phyloP scores from a whole-genome alignment of 768 basidiomycete species.

The Phaeotremella fagi region DNA sequence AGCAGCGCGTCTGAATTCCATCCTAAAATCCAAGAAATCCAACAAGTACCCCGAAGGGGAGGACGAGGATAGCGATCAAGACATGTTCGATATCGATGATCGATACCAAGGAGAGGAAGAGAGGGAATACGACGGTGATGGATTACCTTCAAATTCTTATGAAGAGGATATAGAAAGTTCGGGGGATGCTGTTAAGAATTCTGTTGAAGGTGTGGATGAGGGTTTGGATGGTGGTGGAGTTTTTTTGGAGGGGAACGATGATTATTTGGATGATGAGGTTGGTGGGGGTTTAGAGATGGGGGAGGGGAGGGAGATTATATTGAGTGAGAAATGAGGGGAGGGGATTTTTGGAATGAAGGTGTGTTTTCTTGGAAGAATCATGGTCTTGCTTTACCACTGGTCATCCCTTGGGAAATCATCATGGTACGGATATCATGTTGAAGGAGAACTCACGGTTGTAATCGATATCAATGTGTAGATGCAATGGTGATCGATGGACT shows the following conservation, averaged over 20 bases:
- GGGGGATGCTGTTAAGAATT: conserved; percentile 21
- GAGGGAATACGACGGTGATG: conserved; percentile 16
- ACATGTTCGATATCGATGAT: conserved; percentile 17
- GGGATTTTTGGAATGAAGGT: too few species aligned
- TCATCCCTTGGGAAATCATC: too few species aligned
- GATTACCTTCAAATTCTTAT: conserved; percentile 6
- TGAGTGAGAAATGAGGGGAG: not conserved
- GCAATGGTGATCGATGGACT: too few species aligned
- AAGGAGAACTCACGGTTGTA: too few species aligned
- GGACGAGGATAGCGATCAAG: conserved; percentile 15
- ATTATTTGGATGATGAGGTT: conserved; percentile 15
- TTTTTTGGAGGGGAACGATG: conserved; percentile 35
- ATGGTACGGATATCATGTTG: too few species aligned
- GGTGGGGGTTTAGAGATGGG: conserved; percentile 3
- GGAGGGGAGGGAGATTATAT: not conserved
- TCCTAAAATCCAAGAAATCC: conserved; percentile 30
- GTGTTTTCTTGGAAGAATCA: too few species aligned
- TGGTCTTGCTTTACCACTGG: too few species aligned
- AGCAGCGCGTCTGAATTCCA: conserved; percentile 28
- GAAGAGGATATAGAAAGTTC: conserved; percentile 13
- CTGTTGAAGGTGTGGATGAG: conserved; percentile 30
- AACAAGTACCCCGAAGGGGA: not conserved
- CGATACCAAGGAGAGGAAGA: conserved; percentile 12
- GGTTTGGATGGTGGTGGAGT: conserved; percentile 36
- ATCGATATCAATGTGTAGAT: too few species aligned